These are phyloP conservation scores for Mucor velutinosus DNA, from an alignment of 371 early-diverging fungal species.

Conservation along the genomic window DNA sequence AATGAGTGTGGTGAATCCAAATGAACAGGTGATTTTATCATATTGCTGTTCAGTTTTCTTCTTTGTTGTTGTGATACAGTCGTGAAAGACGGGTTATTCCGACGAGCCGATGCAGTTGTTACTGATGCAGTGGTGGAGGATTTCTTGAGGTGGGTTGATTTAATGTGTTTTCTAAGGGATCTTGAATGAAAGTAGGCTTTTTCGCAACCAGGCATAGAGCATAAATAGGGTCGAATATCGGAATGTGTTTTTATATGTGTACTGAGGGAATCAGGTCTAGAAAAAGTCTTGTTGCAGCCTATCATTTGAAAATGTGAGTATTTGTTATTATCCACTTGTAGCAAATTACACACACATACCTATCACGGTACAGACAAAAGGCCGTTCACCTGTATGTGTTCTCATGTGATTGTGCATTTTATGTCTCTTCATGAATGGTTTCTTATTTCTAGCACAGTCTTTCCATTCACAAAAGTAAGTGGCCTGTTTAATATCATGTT, in stretches of 20 bases:
- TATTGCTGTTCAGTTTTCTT: conserved; percentile 6
- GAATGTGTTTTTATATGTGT: conserved; percentile 90
- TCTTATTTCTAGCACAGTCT: conserved; percentile 72
- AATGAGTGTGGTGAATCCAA: conserved; percentile 2
- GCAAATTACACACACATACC: conserved; percentile 8
- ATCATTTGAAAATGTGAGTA: conserved; percentile 14
- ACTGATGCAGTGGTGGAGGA: background rate
- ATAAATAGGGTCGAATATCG: conserved; percentile 71
- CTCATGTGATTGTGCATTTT: conserved; percentile 88
- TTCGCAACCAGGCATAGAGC: conserved; percentile 57
- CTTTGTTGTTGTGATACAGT: conserved; percentile 8
- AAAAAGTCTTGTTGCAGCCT: conserved; percentile 83
- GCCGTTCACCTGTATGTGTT: conserved; percentile 84
- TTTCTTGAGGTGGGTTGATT: conserved; percentile 21
- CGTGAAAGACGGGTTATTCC: conserved; percentile 15
- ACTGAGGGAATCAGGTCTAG: conserved; percentile 85
- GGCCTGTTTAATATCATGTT: conserved; percentile 39
- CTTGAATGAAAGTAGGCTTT: conserved; percentile 79
- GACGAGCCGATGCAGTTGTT: conserved; percentile 7
- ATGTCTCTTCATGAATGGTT: conserved; percentile 88
- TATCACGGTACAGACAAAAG: conserved; percentile 50
- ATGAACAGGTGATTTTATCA: conserved; percentile 4
- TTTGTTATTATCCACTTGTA: background rate
- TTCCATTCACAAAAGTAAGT: conserved; percentile 84
- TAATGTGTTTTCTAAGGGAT: conserved; percentile 69